A percentile compares a stretch with the other conserved stretches of the same genome.
phyloP scores from a whole-genome alignment of 345 rosid species.

The Balakata baccata region DNA sequence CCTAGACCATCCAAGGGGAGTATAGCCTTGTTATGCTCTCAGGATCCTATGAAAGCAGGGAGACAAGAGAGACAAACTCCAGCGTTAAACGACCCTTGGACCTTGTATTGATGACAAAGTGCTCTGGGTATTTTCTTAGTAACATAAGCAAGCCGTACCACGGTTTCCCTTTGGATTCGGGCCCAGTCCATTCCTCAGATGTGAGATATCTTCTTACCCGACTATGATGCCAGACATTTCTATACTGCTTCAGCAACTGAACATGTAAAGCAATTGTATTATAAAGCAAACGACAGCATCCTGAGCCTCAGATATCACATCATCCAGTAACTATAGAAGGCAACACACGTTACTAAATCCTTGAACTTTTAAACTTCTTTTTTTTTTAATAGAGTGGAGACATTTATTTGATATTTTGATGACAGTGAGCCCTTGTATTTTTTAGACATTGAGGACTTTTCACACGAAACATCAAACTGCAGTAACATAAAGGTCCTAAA shows the following conservation, averaged over 20 bases:
- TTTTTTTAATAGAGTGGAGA: too few relatives aligned
- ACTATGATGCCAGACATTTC: conserved; percentile 83
- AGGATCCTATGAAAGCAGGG: conserved; percentile 52
- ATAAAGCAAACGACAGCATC: conserved; percentile 1
- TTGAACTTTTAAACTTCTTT: too few relatives aligned
- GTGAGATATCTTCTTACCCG: conserved; percentile 80
- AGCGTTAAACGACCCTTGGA: conserved; percentile 70
- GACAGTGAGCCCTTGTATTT: too few relatives aligned
- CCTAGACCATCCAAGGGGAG: not conserved
- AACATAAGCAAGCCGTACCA: conserved; percentile 90
- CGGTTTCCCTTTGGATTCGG: conserved; percentile 82
- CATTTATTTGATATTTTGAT: too few relatives aligned
- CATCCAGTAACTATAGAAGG: too few relatives aligned
- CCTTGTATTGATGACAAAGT: conserved; percentile 88
- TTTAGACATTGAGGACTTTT: too few relatives aligned
- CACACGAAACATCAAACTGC: too few relatives aligned
- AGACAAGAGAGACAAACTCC: conserved; percentile 93
- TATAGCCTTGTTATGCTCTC: not conserved
- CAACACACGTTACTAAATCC: too few relatives aligned
- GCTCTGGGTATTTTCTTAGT: conserved; percentile 87
- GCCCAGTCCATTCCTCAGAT: conserved; percentile 70
- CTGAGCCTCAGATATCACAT: not conserved
- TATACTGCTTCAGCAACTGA: conserved; percentile 73
- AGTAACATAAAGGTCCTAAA: too few relatives aligned
- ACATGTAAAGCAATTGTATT: conserved; percentile 12